Conservation (phyloP, 2,329 filamentous ascomycete genomes). For the Colletotrichum falcatum region DNA sequence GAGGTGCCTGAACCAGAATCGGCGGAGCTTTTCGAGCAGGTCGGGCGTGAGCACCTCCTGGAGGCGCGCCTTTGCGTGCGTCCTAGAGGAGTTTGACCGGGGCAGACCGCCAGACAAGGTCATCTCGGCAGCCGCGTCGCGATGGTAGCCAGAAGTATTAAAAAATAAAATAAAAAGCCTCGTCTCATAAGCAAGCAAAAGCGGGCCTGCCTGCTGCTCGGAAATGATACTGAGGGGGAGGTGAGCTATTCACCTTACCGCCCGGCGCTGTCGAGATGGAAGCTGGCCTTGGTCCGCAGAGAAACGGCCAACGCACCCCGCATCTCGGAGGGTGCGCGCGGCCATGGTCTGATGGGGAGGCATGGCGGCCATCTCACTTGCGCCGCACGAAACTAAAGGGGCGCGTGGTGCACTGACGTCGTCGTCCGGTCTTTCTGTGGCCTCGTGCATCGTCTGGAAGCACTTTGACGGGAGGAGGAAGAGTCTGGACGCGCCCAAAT, state of each 20-base stretch:
- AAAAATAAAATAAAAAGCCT: too few species aligned
- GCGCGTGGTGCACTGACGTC: slow-evolving; percentile 28
- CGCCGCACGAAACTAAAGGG: background rate
- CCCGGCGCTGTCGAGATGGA: slow-evolving; percentile 22
- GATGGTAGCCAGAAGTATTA: background rate
- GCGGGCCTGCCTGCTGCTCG: background rate
- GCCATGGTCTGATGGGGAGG: slow-evolving; percentile 29
- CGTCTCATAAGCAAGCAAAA: background rate
- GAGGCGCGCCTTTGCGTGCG: slow-evolving; percentile 34
- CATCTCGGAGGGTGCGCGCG: slow-evolving; percentile 29
- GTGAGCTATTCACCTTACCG: slow-evolving; percentile 2
- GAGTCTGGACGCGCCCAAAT: slow-evolving; percentile 34
- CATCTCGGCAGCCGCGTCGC: slow-evolving; percentile 22
- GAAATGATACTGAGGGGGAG: slow-evolving; percentile 13
- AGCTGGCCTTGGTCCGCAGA: slow-evolving; percentile 7
- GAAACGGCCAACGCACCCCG: slow-evolving; percentile 27
- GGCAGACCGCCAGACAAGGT: slow-evolving; percentile 19
- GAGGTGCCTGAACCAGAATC: slow-evolving; percentile 56
- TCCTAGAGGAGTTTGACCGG: slow-evolving; percentile 29
- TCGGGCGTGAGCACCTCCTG: slow-evolving; percentile 46
- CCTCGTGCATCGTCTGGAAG: background rate
- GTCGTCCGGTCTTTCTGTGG: slow-evolving; percentile 27
- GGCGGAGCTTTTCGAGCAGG: slow-evolving; percentile 48
- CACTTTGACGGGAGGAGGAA: slow-evolving; percentile 5
- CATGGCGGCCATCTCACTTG: slow-evolving; percentile 17